Evolutionary conservation across 2,329 filamentous ascomycete species (phyloP).

Genomic region (Cladosporium sp.): DNA sequence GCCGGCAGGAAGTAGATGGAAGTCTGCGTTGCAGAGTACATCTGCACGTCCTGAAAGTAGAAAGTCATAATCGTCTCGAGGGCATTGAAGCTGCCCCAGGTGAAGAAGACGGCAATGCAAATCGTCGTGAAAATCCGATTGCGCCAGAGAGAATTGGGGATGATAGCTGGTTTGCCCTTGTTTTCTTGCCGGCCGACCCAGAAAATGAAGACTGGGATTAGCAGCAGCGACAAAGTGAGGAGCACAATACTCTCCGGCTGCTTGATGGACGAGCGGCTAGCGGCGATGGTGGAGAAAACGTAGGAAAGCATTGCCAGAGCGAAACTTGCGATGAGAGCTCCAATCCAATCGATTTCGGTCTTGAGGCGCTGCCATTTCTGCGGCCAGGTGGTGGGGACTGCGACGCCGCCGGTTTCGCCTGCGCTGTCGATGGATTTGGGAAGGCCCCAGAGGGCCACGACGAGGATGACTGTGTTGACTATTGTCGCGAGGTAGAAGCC

Average conservation of each 20-base stretch:
- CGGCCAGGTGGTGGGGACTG: slow-evolving; percentile 25
- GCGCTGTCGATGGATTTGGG: slow-evolving; percentile 23
- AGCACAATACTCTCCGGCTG: slow-evolving; percentile 30
- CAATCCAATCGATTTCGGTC: slow-evolving; percentile 51
- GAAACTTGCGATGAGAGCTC: slow-evolving; percentile 42
- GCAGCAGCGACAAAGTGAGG: slow-evolving; percentile 39
- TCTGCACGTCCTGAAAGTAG: slow-evolving; percentile 40
- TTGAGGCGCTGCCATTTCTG: slow-evolving; percentile 26
- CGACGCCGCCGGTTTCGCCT: slow-evolving; percentile 4
- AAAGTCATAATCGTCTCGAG: slow-evolving; percentile 38
- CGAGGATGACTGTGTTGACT: slow-evolving; percentile 38
- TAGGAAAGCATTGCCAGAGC: slow-evolving; percentile 49
- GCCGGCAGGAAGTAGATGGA: slow-evolving; percentile 38
- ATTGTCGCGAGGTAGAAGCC: slow-evolving; percentile 48
- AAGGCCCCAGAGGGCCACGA: slow-evolving; percentile 35
- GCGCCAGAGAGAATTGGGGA: slow-evolving; percentile 59
- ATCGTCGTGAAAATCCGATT: slow-evolving; percentile 53
- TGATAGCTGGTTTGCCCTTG: slow-evolving; percentile 48
- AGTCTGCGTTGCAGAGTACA: slow-evolving; percentile 27
- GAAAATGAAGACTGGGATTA: slow-evolving; percentile 47
- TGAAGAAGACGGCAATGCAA: slow-evolving; percentile 43
- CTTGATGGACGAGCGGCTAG: slow-evolving; percentile 20
- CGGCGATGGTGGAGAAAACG: slow-evolving; percentile 39
- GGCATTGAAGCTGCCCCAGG: slow-evolving; percentile 37
- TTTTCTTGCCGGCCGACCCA: slow-evolving; percentile 52